Base-by-base conservation (phyloP, 2,329 filamentous ascomycete species). In the Diaporthe caulivora region DNA sequence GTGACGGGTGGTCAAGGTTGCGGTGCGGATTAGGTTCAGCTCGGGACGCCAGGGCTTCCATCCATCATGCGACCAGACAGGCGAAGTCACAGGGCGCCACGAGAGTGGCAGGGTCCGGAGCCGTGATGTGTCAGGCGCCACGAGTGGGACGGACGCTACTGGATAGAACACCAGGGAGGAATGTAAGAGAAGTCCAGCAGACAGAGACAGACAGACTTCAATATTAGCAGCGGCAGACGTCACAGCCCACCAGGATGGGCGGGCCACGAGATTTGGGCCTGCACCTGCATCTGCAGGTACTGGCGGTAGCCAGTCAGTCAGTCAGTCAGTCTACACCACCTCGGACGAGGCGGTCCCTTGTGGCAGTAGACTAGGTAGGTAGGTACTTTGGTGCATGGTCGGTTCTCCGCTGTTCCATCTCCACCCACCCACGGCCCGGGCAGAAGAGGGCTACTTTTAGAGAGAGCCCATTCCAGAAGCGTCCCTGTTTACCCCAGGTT, bases 21-120 rank as follows among this genome's bases (percentile, higher is more conserved):
- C n/a, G 47, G 13, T 26, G 47, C 47, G 31, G 47, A 53, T 62
- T 62, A 62, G 55, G 65, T 57, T 40, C 47, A 71, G 55, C 44
- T 70, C 40, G 40, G 68, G 55, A 62, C n/a, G 55, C 44, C 42
- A 42, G 44, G 65, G n/a, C n/a, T n/a, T n/a, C 6, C 11, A 40
- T 40, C 29, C 54, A 75, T 78, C 78, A 79, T 75, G 75, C 74
- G 77, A 78, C 76, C 78, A 53, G 47, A 9, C 44, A 40, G 47
- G 62, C n/a, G 31, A 77, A 78, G 76, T 78, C 53, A 76, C 71
- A 74, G 76, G 60, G 71, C 78, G 78, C 78, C 79, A 80, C 79
- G 79, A 79, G 79, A 78, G 75, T 70, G 3, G 2, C 44, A 67
- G 62, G 47, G 62, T 53, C 62, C 62, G 21, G n/a, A 21, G 47